A percentile compares a stretch with the other conserved stretches of the same genome.
These are phyloP conservation scores for Colletotrichum tamarilloi DNA, from an alignment of 2,329 filamentous ascomycete genomes.

Conservation along the genomic window DNA sequence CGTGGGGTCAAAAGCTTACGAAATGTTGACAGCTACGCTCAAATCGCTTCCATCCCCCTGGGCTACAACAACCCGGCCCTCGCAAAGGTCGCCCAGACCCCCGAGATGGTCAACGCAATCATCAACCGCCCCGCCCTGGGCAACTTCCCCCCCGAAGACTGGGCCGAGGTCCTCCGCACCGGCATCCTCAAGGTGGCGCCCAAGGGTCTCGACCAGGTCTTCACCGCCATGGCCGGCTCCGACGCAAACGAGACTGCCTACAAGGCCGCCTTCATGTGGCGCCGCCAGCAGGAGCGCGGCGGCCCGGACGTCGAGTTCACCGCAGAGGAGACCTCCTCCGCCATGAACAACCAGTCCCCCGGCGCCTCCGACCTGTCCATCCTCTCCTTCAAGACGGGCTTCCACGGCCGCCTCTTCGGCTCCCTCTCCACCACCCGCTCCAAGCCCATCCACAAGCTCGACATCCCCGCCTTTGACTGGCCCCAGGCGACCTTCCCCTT, in stretches of 20 bases:
- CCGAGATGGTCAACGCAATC: slow-evolving; percentile 82
- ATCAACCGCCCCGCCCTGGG: slow-evolving; percentile 92
- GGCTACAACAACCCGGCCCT: slow-evolving; percentile 92
- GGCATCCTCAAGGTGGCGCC: slow-evolving; percentile 87
- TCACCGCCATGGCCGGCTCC: slow-evolving; percentile 88
- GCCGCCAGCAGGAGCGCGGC: slow-evolving; percentile 83
- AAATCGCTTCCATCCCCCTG: slow-evolving; percentile 92
- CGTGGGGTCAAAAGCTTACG: neutral
- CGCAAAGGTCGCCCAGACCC: slow-evolving; percentile 74
- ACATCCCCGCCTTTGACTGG: slow-evolving; percentile 96
- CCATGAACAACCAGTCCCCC: slow-evolving; percentile 84
- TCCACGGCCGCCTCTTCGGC: slow-evolving; percentile 92
- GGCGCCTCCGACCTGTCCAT: slow-evolving; percentile 84
- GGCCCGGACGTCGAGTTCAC: slow-evolving; percentile 83
- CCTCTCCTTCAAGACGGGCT: slow-evolving; percentile 86
- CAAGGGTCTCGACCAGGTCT: slow-evolving; percentile 86
- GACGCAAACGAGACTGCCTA: slow-evolving; percentile 95
- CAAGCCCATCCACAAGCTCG: slow-evolving; percentile 94
- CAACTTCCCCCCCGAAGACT: slow-evolving; percentile 90
- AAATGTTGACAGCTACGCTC: slow-evolving; percentile 73
- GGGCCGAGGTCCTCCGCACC: slow-evolving; percentile 81
- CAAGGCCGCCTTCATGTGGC: slow-evolving; percentile 96
- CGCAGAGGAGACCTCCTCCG: slow-evolving; percentile 75
- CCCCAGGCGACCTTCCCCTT: slow-evolving; percentile 87
- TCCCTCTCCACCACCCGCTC: slow-evolving; percentile 88